phyloP scores from a whole-genome alignment of 2,329 filamentous ascomycete species.

The Trichoderma arundinaceum region DNA sequence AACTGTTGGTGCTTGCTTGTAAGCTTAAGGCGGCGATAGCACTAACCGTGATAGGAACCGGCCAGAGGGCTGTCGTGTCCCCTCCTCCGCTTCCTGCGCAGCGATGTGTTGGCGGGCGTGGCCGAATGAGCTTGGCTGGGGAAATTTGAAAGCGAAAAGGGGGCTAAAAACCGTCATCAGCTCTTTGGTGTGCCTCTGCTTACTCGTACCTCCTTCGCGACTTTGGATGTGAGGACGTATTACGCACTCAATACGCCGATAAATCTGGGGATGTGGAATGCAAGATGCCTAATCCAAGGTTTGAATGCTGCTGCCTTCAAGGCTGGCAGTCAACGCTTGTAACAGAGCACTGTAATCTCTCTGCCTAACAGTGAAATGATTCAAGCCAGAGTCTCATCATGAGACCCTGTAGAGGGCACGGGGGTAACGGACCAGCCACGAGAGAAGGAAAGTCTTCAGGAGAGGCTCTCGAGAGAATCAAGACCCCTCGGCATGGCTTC shows the following conservation, averaged over 20 bases:
- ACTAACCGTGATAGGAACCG: slow-evolving; percentile 10
- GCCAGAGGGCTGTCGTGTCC: slow-evolving; percentile 26
- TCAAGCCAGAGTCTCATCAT: not conserved
- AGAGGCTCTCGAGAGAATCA: slow-evolving; percentile 10
- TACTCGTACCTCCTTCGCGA: slow-evolving; percentile 9
- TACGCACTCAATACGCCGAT: slow-evolving; percentile 22
- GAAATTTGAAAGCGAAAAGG: slow-evolving; percentile 31
- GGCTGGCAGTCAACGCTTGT: not conserved
- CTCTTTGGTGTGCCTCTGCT: slow-evolving; percentile 19
- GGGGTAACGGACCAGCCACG: not conserved
- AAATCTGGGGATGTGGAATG: slow-evolving; percentile 19
- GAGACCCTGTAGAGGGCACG: not conserved
- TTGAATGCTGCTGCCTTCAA: slow-evolving; percentile 26
- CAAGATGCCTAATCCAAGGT: slow-evolving; percentile 19
- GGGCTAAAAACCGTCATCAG: slow-evolving; percentile 28
- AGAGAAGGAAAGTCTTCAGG: slow-evolving; percentile 6
- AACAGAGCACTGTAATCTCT: slow-evolving; percentile 18
- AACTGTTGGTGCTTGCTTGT: not conserved
- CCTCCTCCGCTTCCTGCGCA: slow-evolving; percentile 31
- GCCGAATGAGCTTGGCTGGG: slow-evolving; percentile 29
- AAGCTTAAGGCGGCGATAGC: slow-evolving; percentile 25
- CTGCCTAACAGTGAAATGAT: slow-evolving; percentile 18
- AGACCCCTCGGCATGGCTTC: not conserved
- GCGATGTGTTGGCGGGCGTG: slow-evolving; percentile 28
- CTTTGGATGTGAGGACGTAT: not conserved